Conservation (phyloP, 352 stramenopile genomes). For the Phytophthora foliorum region DNA sequence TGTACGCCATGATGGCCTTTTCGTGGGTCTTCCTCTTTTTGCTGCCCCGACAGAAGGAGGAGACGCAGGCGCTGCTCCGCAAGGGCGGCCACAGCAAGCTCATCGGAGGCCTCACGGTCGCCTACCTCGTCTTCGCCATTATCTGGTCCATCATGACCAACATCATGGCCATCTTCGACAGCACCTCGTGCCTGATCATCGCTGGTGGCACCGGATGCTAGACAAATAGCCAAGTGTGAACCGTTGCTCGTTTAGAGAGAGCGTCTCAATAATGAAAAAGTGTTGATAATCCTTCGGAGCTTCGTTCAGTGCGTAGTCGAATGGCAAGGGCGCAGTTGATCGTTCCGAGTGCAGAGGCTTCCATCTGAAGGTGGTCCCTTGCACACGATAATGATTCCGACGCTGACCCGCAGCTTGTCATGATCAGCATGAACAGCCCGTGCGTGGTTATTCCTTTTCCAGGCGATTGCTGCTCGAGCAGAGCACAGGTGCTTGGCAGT, state of each 20-base stretch:
- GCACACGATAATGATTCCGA: conserved; percentile 15
- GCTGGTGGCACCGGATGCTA: conserved; percentile 48
- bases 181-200: conserved; percentile 50
- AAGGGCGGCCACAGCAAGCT: conserved; percentile 38
- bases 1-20: conserved; percentile 44
- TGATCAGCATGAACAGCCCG: neutral
- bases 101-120: conserved; percentile 42
- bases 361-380: too few species aligned
- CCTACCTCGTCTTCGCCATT: conserved; percentile 43
- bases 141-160: conserved; percentile 50
- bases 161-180: conserved; percentile 53
- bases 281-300: conserved; percentile 10
- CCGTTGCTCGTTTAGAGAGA: neutral
- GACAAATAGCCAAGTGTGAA: neutral
- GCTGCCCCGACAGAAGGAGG: conserved; percentile 50
- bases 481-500: conserved; percentile 1
- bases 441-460: neutral
- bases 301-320: too few species aligned
- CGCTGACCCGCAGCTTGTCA: conserved; percentile 9
- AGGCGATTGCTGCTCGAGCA: neutral
- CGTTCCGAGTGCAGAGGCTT: too few species aligned
- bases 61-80: conserved; percentile 45
- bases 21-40: conserved; percentile 44
- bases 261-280: conserved; percentile 25
- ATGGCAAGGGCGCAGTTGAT: too few species aligned